A percentile compares a stretch with the other conserved stretches of the same genome.
Conservation (phyloP, 257 asterid species). For the Jaltomata sinuosa region DNA sequence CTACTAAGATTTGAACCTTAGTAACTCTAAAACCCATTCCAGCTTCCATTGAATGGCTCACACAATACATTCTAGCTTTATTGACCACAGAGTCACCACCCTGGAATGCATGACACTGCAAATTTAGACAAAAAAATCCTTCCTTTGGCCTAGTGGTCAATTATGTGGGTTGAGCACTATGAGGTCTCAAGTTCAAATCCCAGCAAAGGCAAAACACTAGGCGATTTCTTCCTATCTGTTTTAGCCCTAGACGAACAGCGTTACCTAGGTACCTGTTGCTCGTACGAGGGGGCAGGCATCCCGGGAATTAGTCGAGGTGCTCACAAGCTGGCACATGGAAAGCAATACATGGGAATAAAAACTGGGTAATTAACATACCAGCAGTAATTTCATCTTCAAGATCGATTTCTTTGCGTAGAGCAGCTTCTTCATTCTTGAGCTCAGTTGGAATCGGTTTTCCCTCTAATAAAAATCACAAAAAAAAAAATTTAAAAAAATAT, state of each 20-base stretch:
- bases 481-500: too few relatives aligned
- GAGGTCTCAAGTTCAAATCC: too few relatives aligned
- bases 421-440: conserved; percentile 89
- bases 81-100: not conserved
- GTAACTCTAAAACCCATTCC: too few relatives aligned
- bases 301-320: too few relatives aligned
- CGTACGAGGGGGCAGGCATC: too few relatives aligned
- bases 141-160: not conserved
- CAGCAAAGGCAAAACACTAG: too few relatives aligned
- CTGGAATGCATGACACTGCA: not conserved
- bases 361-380: conserved; percentile 18
- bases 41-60: not conserved
- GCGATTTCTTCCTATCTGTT: too few relatives aligned
- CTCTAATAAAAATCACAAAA: conserved; percentile 17
- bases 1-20: too few relatives aligned
- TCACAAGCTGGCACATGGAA: too few relatives aligned
- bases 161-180: too few relatives aligned
- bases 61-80: not conserved
- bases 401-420: conserved; percentile 84
- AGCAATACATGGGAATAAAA: not conserved
- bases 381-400: conserved; percentile 90
- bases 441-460: conserved; percentile 97
- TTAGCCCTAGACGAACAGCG: too few relatives aligned
- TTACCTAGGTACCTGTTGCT: too few relatives aligned
- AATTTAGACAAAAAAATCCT: not conserved